Conservation (phyloP, 257 asterid genomes). For the Handroanthus guayacan region DNA sequence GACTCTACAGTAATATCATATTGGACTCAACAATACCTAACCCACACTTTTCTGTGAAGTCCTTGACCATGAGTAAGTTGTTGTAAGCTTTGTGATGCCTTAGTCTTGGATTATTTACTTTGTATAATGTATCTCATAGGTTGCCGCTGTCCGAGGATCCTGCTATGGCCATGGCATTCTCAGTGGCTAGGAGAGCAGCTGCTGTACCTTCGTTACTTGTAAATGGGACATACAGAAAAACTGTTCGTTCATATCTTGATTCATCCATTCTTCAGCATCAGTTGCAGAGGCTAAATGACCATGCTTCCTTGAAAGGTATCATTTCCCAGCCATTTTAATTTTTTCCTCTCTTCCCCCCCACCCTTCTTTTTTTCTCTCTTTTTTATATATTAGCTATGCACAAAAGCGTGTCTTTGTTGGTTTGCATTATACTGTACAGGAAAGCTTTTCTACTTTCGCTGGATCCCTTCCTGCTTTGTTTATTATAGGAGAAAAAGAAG, state of each 20-base stretch:
- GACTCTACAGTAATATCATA: not conserved
- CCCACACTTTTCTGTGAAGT: slow-evolving; percentile 13
- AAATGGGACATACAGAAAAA: slow-evolving; percentile 94
- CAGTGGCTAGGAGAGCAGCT: slow-evolving; percentile 96
- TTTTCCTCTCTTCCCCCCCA: not conserved
- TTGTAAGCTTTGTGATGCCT: slow-evolving; percentile 3
- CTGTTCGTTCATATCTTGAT: slow-evolving; percentile 92
- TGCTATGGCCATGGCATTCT: slow-evolving; percentile 96
- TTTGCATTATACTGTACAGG: slow-evolving; percentile 2
- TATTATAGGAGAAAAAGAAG: slow-evolving; percentile 15
- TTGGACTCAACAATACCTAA: slow-evolving; percentile 25
- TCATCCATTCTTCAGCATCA: slow-evolving; percentile 97
- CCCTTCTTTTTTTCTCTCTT: not conserved
- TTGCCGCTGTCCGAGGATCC: slow-evolving; percentile 90
- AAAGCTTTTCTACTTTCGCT: not conserved
- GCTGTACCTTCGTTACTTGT: slow-evolving; percentile 92
- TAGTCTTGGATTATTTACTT: slow-evolving; percentile 32
- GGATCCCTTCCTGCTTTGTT: slow-evolving; percentile 27
- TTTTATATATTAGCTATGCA: slow-evolving; percentile 6
- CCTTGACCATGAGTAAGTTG: slow-evolving; percentile 25
- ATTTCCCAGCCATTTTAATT: slow-evolving; percentile 14
- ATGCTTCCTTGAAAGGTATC: slow-evolving; percentile 88
- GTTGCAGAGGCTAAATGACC: slow-evolving; percentile 81
- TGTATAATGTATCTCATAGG: slow-evolving; percentile 53
- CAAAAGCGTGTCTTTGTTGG: not conserved